These are phyloP conservation scores for Pachysandra terminalis DNA, from an alignment of 164 flowering plant genomes.

Conservation along the genomic window DNA sequence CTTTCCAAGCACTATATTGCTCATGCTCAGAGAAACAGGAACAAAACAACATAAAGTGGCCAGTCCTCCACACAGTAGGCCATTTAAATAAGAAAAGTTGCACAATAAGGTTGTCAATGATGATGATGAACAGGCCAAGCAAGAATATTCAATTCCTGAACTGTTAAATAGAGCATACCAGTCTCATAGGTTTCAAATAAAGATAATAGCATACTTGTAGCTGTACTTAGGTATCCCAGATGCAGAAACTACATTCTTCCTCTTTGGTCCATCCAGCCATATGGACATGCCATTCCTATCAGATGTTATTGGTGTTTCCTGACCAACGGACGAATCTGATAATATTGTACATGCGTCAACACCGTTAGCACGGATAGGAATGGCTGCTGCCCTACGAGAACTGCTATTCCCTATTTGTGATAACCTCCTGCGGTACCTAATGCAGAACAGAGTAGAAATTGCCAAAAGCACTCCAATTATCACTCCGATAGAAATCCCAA, in stretches of 20 bases:
- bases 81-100: no score
- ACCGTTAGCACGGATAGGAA: conserved; percentile 85
- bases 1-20: no score
- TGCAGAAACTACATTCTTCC: conserved; percentile 53
- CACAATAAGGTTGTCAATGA: no score
- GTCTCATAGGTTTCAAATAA: neutral
- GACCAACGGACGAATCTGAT: conserved; percentile 82
- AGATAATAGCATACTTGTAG: conserved; percentile 59
- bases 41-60: neutral
- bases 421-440: conserved; percentile 61
- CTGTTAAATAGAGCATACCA: neutral
- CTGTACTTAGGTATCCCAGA: conserved; percentile 91
- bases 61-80: neutral
- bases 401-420: conserved; percentile 86
- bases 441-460: conserved; percentile 53
- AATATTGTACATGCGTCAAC: conserved; percentile 60
- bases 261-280: conserved; percentile 76
- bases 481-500: conserved; percentile 89
- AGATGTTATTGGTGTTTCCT: conserved; percentile 71
- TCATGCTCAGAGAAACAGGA: no score
- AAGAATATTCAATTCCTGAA: no score
- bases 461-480: conserved; percentile 86
- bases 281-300: conserved; percentile 40
- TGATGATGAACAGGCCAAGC: neutral
- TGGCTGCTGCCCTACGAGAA: conserved; percentile 69